Evolutionary conservation across 176 grass and related monocot genomes (phyloP).

Genomic region (Dendrocalamus sinicus): DNA sequence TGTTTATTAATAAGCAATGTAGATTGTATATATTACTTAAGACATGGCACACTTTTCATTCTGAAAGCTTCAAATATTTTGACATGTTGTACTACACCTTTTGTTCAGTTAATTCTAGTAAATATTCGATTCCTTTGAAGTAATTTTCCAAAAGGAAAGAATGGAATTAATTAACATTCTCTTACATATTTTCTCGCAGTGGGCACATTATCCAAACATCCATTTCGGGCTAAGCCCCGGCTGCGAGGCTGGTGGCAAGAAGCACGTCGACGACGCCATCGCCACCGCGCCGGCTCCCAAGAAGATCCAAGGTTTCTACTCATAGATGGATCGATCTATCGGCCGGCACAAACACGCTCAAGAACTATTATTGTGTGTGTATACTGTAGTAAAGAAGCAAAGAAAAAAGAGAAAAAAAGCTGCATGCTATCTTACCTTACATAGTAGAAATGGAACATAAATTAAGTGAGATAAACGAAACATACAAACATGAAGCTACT

Average conservation of each 20-base stretch:
- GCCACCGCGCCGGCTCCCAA: constrained; percentile 36
- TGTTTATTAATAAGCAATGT: background rate
- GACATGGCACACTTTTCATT: background rate
- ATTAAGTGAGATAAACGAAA: background rate
- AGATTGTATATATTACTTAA: background rate
- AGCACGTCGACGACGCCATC: constrained; percentile 52
- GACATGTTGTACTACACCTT: background rate
- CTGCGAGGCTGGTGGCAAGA: constrained; percentile 55
- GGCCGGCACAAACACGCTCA: background rate
- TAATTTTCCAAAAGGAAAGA: background rate
- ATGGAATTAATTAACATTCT: background rate
- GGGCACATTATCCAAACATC: constrained; percentile 94
- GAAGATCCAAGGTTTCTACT: constrained; percentile 82
- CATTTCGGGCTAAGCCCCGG: constrained; percentile 66
- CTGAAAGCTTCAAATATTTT: background rate
- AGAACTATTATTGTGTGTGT: background rate
- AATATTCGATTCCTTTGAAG: background rate
- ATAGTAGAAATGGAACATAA: constrained; percentile 24
- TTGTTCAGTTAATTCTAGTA: background rate
- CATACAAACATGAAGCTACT: constrained; percentile 34
- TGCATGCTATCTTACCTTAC: constrained; percentile 8
- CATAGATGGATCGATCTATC: constrained; percentile 22
- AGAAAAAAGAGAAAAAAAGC: background rate
- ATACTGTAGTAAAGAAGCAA: constrained; percentile 25
- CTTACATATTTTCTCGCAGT: constrained; percentile 56